Percentiles rank a stretch among this genome's conserved stretches.
Evolutionary conservation across 2,329 filamentous ascomycete genomes (phyloP).

Genomic region (Venturia pyrina): DNA sequence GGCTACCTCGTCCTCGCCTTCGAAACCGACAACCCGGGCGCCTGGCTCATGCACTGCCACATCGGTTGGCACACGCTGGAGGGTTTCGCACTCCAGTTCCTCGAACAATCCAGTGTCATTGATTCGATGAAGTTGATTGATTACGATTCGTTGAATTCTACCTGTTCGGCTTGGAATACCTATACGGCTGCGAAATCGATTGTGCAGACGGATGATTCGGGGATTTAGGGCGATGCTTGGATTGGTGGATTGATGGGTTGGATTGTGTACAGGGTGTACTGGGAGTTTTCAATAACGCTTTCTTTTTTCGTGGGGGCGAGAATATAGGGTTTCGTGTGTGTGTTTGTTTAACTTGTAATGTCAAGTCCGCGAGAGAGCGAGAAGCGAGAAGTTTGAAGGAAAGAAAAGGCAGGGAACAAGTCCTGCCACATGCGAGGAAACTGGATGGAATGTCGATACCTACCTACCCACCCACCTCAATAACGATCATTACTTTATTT

Average conservation of each 20-base stretch:
- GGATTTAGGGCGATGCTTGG: not conserved
- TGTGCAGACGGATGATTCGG: constrained; percentile 17
- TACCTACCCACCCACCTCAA: not conserved
- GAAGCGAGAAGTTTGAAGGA: not conserved
- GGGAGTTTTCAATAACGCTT: not conserved
- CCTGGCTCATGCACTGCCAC: constrained; percentile 29
- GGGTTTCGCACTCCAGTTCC: constrained; percentile 13
- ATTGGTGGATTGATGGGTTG: no score
- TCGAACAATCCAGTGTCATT: constrained; percentile 6
- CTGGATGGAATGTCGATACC: no score
- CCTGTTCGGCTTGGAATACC: constrained; percentile 10
- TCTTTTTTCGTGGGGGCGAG: no score
- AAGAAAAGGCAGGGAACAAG: not conserved
- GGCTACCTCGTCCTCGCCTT: constrained; percentile 27
- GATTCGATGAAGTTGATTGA: constrained; percentile 2
- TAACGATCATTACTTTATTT: not conserved
- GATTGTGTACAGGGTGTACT: not conserved
- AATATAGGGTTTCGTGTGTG: not conserved
- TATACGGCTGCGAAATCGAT: constrained; percentile 3
- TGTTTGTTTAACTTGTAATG: not conserved
- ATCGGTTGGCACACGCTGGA: constrained; percentile 26
- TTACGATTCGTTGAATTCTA: not conserved
- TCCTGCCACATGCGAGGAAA: not conserved
- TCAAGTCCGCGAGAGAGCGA: not conserved
- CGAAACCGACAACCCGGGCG: constrained; percentile 27